Evolutionary conservation across 2,329 filamentous ascomycete species (phyloP).

Genomic region (Penicillium glabrum): DNA sequence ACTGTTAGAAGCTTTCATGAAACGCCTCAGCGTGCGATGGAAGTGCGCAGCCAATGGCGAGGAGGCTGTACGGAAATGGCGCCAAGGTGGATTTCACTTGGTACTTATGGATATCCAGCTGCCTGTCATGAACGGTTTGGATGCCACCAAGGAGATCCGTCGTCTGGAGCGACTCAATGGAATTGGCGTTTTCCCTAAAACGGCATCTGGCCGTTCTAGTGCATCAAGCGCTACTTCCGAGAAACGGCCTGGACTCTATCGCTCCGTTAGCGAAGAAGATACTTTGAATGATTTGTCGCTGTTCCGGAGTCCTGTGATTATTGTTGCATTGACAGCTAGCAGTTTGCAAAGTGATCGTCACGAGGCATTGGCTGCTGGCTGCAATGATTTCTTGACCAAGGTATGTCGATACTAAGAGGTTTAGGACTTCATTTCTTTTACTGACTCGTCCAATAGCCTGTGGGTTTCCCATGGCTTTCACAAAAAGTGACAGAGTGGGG

Average conservation of each 20-base stretch:
- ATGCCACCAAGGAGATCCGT: conserved; percentile 92
- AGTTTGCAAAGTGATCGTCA: conserved; percentile 93
- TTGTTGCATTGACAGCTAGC: conserved; percentile 92
- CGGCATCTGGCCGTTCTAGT: conserved; percentile 55
- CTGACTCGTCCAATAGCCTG: conserved; percentile 62
- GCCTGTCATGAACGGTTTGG: conserved; percentile 91
- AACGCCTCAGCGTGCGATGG: conserved; percentile 92
- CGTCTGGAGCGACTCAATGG: conserved; percentile 85
- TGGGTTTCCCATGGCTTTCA: conserved; percentile 96
- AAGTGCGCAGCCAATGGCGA: conserved; percentile 94
- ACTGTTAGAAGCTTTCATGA: conserved; percentile 92
- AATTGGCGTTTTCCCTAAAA: conserved; percentile 85
- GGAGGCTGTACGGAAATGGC: conserved; percentile 93
- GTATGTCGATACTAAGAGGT: conserved; percentile 49
- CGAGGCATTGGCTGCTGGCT: conserved; percentile 90
- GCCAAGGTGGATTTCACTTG: conserved; percentile 86
- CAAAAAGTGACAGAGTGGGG: conserved; percentile 99
- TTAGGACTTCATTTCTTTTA: neutral
- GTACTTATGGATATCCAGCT: conserved; percentile 99
- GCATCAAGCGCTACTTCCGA: conserved; percentile 29
- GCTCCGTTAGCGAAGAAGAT: conserved; percentile 37
- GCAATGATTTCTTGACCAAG: conserved; percentile 98
- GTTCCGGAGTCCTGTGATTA: conserved; percentile 97
- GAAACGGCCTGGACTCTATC: conserved; percentile 17
- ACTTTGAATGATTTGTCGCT: conserved; percentile 46